A percentile compares a stretch with the other conserved stretches of the same genome.
phyloP scores from a whole-genome alignment of 345 rosid genomes.

The Citrus mangshanensis region DNA sequence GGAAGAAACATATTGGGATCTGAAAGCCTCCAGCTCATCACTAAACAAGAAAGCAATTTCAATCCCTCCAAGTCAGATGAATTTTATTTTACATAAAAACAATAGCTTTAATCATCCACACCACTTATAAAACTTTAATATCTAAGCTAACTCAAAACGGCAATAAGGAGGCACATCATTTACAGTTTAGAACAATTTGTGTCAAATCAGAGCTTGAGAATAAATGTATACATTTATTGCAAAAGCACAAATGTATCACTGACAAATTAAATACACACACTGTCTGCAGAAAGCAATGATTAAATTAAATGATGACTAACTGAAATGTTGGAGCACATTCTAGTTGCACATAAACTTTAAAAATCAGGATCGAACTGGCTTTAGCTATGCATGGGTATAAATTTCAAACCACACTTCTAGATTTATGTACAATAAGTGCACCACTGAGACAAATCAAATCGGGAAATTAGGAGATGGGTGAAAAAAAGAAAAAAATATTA shows the following conservation, averaged over 20 bases:
- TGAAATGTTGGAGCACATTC: neutral
- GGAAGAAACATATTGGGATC: neutral
- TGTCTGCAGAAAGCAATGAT: neutral
- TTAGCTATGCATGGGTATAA: constrained; percentile 1
- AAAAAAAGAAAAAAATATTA: neutral
- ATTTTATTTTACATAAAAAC: neutral
- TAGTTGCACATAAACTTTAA: neutral
- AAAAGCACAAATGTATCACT: neutral
- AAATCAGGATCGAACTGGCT: neutral
- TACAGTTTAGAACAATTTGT: neutral
- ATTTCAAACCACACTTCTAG: neutral
- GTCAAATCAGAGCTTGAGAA: neutral
- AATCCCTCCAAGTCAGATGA: neutral
- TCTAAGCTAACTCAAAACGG: neutral
- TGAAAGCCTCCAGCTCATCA: neutral
- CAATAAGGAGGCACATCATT: neutral
- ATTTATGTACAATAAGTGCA: neutral
- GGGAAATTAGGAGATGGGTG: neutral
- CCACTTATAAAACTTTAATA: neutral
- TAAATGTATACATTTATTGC: neutral
- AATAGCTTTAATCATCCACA: neutral
- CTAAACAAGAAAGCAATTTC: neutral
- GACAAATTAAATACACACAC: neutral
- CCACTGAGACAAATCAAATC: constrained; percentile 1
- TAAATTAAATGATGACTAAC: neutral